A percentile compares a stretch with the other conserved stretches of the same genome.
Evolutionary conservation across 768 basidiomycete species (phyloP).

Genomic region (Boletus rubescentipes): DNA sequence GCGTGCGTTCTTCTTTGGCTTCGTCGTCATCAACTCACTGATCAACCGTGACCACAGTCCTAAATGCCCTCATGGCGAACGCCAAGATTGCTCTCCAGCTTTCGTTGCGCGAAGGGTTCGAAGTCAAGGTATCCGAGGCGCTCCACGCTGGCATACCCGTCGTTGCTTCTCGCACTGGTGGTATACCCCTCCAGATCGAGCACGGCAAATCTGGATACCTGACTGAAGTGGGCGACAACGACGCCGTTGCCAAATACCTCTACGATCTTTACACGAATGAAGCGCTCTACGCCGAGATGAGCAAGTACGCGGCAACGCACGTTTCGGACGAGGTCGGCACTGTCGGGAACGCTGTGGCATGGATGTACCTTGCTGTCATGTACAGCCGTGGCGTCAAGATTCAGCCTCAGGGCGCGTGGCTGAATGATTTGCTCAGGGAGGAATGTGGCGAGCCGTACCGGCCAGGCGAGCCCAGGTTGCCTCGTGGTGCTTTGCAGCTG

Average conservation of each 20-base stretch:
- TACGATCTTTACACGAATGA: constrained; percentile 78
- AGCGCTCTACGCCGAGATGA: constrained; percentile 59
- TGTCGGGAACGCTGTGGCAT: constrained; percentile 71
- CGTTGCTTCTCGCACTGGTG: constrained; percentile 82
- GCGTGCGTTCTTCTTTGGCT: constrained; percentile 44
- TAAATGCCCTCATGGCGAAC: constrained; percentile 88
- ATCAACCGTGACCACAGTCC: constrained; percentile 43
- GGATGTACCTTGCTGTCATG: constrained; percentile 77
- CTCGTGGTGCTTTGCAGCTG: constrained; percentile 58
- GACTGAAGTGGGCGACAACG: constrained; percentile 74
- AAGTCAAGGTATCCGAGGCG: constrained; percentile 97
- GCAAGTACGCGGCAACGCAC: constrained; percentile 67
- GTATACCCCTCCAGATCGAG: constrained; percentile 90
- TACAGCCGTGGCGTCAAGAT: constrained; percentile 74
- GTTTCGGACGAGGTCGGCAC: constrained; percentile 85
- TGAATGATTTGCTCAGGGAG: constrained; percentile 76
- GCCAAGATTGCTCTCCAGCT: constrained; percentile 89
- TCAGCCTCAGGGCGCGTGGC: constrained; percentile 78
- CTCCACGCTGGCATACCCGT: constrained; percentile 87
- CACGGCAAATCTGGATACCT: constrained; percentile 88
- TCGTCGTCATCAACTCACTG: neutral
- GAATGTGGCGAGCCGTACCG: constrained; percentile 73
- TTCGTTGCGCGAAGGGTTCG: constrained; percentile 93
- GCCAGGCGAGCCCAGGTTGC: constrained; percentile 68
- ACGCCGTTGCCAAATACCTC: constrained; percentile 71